Evolutionary conservation across 2,329 filamentous ascomycete species (phyloP), one percentile per base, ranked within the genome.

Genomic region (Fusarium lyarnte): DNA sequence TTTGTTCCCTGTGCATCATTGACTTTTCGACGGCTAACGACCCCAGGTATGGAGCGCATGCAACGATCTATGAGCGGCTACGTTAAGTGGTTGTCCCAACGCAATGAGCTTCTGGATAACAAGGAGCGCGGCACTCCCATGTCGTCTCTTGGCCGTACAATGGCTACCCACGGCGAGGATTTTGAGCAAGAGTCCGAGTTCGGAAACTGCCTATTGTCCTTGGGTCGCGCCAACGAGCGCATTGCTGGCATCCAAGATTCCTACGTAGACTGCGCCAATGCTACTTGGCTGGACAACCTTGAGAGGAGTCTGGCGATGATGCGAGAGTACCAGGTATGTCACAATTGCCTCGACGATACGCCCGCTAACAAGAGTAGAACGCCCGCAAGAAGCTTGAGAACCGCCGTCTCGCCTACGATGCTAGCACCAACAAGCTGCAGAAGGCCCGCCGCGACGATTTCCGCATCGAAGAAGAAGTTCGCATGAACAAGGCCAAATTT

Each of bases 391-490:
- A 97, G 89, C 92, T 98, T 73, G 96, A 98, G 81, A 93, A 87
- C 78, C 91, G 95, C 65, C 90, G 95, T 67, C 87, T 98, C 64
- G 94, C 94, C 71, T 98, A 97, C 81, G 95, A 98, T 80, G 92
- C 95, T 38, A 95, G 93, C 69, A 90, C 94, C 52, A 90, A 90
- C 72, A 98, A 97, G 85, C 91, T 97, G 89, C 92, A 97, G 78
- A 98, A 97, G 82, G 91, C 92, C 29, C 97, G 97, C 85, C 94
- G 92, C 78, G 95, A 98, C 78, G 95, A 98, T 80, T 97, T 96
- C 84, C 89, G 94, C 70, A 88, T 96, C 62, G 96, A 98, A 81
- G 95, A 98, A 80, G 95, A 98, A 82, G 88, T 97, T 59, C 92
- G 95, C 62, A 89, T 91, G 33, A 94, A 96, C 81, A 97, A 97